These are phyloP conservation scores for Entamoeba moshkovskii DNA, from an alignment of 208 protist species.

Conservation along the genomic window DNA sequence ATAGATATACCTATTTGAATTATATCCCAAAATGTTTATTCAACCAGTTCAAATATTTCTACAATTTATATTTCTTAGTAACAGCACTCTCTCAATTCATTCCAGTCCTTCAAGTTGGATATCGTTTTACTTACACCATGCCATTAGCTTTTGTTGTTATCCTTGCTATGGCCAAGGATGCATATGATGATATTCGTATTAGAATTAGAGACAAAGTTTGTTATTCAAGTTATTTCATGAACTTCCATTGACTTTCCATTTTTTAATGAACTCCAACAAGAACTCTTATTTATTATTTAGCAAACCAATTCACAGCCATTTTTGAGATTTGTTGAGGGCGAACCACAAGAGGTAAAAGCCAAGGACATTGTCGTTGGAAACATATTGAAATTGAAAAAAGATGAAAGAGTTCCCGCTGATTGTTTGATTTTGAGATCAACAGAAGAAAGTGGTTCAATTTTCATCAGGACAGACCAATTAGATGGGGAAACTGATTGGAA, in stretches of 20 bases:
- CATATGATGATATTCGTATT: constrained; percentile 73
- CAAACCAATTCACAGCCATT: no score
- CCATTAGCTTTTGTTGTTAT: constrained; percentile 68
- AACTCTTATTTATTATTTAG: no score
- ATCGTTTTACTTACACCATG: constrained; percentile 77
- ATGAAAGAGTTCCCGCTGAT: constrained; percentile 55
- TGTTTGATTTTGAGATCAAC: constrained; percentile 73
- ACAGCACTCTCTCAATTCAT: constrained; percentile 52
- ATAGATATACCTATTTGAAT: constrained; percentile 50
- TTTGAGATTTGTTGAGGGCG: no score
- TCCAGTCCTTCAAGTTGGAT: constrained; percentile 54
- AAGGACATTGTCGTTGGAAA: constrained; percentile 82
- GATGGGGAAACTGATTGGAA: constrained; percentile 98
- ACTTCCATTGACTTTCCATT: no score
- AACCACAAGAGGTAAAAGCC: constrained; percentile 33
- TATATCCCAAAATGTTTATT: constrained; percentile 48
- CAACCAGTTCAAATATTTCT: constrained; percentile 59
- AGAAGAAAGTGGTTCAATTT: constrained; percentile 71
- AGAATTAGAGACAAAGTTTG: constrained; percentile 56
- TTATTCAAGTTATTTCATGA: no score
- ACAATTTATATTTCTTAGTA: constrained; percentile 57
- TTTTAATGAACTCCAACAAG: no score
- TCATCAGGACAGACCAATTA: constrained; percentile 90
- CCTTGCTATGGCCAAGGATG: constrained; percentile 72
- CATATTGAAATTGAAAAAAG: constrained; percentile 64